Conservation (phyloP, 2,329 filamentous ascomycete genomes). For the Fusarium buharicum region DNA sequence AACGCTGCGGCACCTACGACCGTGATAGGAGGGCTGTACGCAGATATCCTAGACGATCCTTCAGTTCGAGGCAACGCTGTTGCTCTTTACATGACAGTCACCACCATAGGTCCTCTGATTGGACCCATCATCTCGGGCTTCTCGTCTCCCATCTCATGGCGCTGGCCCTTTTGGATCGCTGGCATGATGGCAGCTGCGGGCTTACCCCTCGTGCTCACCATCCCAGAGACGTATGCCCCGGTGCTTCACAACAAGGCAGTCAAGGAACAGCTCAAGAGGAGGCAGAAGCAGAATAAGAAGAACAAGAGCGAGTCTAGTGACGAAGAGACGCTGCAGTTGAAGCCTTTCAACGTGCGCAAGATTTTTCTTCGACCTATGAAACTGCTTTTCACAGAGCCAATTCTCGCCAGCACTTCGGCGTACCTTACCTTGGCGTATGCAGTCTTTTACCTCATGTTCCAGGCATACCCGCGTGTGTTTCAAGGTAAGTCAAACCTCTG, state of each 20-base stretch:
- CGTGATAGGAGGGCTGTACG: conserved; percentile 49
- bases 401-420: conserved; percentile 58
- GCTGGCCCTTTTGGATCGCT: conserved; percentile 56
- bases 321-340: conserved; percentile 56
- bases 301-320: conserved; percentile 38
- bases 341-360: conserved; percentile 53
- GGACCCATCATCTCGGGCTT: conserved; percentile 65
- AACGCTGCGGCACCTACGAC: conserved; percentile 51
- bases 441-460: conserved; percentile 63
- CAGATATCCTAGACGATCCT: conserved; percentile 49
- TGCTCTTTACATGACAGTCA: conserved; percentile 51
- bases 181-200: conserved; percentile 46
- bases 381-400: conserved; percentile 61
- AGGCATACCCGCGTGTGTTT: conserved; percentile 62
- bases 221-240: conserved; percentile 61
- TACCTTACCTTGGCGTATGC: conserved; percentile 64
- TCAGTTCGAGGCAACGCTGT: conserved; percentile 49
- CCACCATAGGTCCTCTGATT: conserved; percentile 53
- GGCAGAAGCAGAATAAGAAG: conserved; percentile 57
- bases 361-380: conserved; percentile 62
- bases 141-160: conserved; percentile 56
- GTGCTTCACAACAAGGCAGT: conserved; percentile 63
- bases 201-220: conserved; percentile 49
- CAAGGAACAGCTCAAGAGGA: conserved; percentile 58
- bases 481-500: conserved; percentile 40